These are phyloP conservation scores for Recurvomyces mirabilis DNA, from an alignment of 495 filamentous ascomycete genomes.

Conservation along the genomic window DNA sequence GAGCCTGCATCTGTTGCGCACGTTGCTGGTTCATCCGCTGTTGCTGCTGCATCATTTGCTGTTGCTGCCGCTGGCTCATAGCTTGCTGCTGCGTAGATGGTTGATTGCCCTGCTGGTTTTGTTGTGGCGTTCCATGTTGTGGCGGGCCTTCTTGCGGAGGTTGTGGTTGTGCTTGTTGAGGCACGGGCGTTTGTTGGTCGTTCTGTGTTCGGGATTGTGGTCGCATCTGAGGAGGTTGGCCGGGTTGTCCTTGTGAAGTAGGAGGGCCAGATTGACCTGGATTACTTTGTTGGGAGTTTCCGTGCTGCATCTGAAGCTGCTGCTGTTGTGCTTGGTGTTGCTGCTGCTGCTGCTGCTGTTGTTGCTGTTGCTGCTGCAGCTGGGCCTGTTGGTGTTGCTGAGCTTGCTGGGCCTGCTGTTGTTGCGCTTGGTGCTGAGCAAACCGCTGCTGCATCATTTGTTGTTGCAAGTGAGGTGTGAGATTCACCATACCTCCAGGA, in stretches of 20 bases:
- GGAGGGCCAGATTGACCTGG: conserved; percentile 21
- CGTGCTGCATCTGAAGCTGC: conserved; percentile 30
- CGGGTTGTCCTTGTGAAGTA: conserved; percentile 5
- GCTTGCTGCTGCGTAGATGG: conserved; percentile 37
- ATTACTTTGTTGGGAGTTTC: conserved; percentile 28
- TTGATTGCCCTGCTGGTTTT: conserved; percentile 29
- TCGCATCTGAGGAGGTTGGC: conserved; percentile 13
- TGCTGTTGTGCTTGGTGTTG: conserved; percentile 23
- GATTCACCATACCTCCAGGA: conserved; percentile 8
- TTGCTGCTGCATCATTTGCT: conserved; percentile 14
- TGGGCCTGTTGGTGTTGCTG: conserved; percentile 4
- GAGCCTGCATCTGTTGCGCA: conserved; percentile 16
- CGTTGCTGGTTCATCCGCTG: conserved; percentile 11
- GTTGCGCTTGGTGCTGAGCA: conserved; percentile 14
- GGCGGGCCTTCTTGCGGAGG: conserved; percentile 20
- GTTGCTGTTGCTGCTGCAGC: conserved; percentile 11
- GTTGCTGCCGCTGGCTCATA: conserved; percentile 30
- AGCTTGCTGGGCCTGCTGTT: conserved; percentile 16
- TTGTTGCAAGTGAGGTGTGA: conserved; percentile 27
- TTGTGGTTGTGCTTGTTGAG: conserved; percentile 4
- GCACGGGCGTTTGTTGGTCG: conserved; percentile 7
- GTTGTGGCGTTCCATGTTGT: conserved; percentile 31
- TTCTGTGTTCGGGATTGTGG: conserved; percentile 18
- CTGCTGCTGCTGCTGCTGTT: conserved; percentile 15
- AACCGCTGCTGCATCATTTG: conserved; percentile 27